These are phyloP conservation scores for Zygosaccharomyces kombuchaensis DNA, from an alignment of 805 yeast genomes.

Conservation along the genomic window DNA sequence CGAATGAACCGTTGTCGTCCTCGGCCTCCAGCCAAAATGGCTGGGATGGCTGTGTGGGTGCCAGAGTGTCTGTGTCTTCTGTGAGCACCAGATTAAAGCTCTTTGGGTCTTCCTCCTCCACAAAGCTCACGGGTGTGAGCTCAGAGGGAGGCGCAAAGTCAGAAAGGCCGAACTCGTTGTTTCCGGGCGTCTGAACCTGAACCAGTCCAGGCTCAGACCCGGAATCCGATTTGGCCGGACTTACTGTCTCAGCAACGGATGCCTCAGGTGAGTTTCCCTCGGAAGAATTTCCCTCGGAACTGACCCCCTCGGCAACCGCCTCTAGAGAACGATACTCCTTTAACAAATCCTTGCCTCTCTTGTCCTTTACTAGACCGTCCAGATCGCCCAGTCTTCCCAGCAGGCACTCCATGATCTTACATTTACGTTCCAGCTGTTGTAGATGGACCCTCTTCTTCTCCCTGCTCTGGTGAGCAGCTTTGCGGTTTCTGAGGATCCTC, in stretches of 20 bases:
- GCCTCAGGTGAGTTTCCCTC: constrained; percentile 1
- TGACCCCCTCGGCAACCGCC: constrained; percentile 1
- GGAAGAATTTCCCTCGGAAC: neutral
- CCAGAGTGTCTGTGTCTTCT: constrained; percentile 6
- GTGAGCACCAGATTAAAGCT: constrained; percentile 15
- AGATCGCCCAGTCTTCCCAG: constrained; percentile 21
- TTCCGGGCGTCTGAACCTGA: constrained; percentile 3
- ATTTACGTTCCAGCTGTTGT: constrained; percentile 65
- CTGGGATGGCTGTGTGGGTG: constrained; percentile 7
- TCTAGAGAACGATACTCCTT: constrained; percentile 6
- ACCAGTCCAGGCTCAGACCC: constrained; percentile 4
- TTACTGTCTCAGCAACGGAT: constrained; percentile 1
- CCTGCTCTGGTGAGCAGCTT: constrained; percentile 96
- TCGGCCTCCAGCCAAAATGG: constrained; percentile 10
- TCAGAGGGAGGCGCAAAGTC: constrained; percentile 3
- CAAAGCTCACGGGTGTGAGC: constrained; percentile 15
- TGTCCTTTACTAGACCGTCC: constrained; percentile 16
- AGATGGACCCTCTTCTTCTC: constrained; percentile 94
- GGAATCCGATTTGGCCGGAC: constrained; percentile 2
- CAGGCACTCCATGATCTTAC: constrained; percentile 31
- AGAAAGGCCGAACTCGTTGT: neutral
- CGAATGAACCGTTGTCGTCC: constrained; percentile 32
- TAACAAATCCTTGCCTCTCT: constrained; percentile 10
- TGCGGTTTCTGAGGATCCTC: constrained; percentile 85
- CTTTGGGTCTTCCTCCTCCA: constrained; percentile 9